These are phyloP conservation scores for Termitomyces sp. DNA, from an alignment of 768 basidiomycete genomes.

Conservation along the genomic window DNA sequence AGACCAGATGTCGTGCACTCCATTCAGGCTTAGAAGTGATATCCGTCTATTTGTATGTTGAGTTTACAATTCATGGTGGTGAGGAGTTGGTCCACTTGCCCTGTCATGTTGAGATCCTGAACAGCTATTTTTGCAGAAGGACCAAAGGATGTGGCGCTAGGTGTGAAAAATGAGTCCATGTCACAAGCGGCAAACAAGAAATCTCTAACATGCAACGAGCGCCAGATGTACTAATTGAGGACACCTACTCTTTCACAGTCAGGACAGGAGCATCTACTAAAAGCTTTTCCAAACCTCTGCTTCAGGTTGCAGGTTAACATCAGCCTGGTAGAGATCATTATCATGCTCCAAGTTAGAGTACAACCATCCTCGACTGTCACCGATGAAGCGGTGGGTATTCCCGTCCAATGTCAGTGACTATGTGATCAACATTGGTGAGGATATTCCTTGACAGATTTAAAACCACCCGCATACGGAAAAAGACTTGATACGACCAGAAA, in stretches of 20 bases:
- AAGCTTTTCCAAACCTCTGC: slow-evolving; percentile 25
- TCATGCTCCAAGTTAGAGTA: slow-evolving; percentile 22
- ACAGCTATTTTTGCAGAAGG: slow-evolving; percentile 45
- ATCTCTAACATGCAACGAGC: slow-evolving; percentile 41
- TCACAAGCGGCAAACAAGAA: not conserved
- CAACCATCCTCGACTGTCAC: slow-evolving; percentile 50
- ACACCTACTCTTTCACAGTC: slow-evolving; percentile 29
- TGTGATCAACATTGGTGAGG: not conserved
- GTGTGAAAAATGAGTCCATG: not conserved
- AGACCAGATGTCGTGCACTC: slow-evolving; percentile 51
- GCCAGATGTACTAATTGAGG: slow-evolving; percentile 45
- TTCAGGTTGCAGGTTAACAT: slow-evolving; percentile 35
- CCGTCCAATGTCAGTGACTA: slow-evolving; percentile 31
- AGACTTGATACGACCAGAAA: slow-evolving; percentile 35
- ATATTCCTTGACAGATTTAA: not conserved
- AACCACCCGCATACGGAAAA: slow-evolving; percentile 36
- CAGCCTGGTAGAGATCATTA: slow-evolving; percentile 31
- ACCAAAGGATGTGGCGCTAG: slow-evolving; percentile 55
- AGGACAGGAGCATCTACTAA: not conserved
- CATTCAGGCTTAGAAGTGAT: slow-evolving; percentile 29
- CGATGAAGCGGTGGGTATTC: slow-evolving; percentile 33
- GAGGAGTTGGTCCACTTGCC: slow-evolving; percentile 25
- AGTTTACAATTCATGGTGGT: slow-evolving; percentile 2
- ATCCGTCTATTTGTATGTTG: slow-evolving; percentile 23
- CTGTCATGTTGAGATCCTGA: slow-evolving; percentile 32